Evolutionary conservation across 345 rosid genomes (phyloP), one percentile per base, ranked within the genome.

Genomic region (Aquilaria yunnanensis): DNA sequence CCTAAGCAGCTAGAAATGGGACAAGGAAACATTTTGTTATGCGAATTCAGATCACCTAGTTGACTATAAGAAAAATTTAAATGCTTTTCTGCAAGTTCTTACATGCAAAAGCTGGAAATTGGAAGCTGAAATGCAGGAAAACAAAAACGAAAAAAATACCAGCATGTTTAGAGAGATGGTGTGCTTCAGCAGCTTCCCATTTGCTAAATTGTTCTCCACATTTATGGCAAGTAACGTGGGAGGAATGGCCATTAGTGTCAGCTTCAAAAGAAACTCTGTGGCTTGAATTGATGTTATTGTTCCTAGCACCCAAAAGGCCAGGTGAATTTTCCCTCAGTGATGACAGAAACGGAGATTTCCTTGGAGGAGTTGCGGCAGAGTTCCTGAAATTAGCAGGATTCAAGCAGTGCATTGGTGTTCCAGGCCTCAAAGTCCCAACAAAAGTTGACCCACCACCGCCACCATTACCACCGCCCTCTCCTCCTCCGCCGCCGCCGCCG

Each of bases 111-210:
- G 6, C 5, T 5, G 43, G 43, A 37, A 37, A 37, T 37, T 37
- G 43, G 23, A 16, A 37, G 43, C 43, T 1, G 43, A 37, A 37
- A 2, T 37, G 43, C 43, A 37, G 7, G 7, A 37, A 8, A 37
- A 37, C 43, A 37, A 2, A 51, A 49, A 55, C 14, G 46, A 51
- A 37, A n/a, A 55, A n/a, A 65, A 72, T 70, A 94, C 99, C 96
- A 57, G 99, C 99, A 76, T 94, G 99, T 76, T 86, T 94, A 34
- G 97, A 94, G 65, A 94, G 94, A 82, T 94, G 95, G 70, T 94
- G 99, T 14, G 85, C 83, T 81, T 94, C 99, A 59, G 99, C 97
- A 67, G 87, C 96, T 71, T 90, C 99, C 81, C 86, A 81, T 81
- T 88, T 94, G 70, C 55, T 83, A 64, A 94, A 94, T 63, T 85